phyloP scores from a whole-genome alignment of 1,139 yeast species.

The Barnettozyma hawaiiensis region DNA sequence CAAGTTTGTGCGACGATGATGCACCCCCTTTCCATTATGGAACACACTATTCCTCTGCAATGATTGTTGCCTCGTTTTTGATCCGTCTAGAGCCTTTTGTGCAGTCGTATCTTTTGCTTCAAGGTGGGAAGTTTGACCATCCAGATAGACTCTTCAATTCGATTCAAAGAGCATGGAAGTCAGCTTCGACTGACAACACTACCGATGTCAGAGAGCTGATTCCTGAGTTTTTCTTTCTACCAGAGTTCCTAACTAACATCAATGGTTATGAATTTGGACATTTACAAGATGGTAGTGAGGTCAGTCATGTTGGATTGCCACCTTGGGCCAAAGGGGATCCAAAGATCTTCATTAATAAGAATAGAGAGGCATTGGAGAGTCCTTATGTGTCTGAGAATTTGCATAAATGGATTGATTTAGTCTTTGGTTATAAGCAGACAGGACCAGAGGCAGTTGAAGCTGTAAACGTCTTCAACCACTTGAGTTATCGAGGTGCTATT shows the following conservation, averaged over 20 bases:
- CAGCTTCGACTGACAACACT: slow-evolving; percentile 72
- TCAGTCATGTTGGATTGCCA: slow-evolving; percentile 64
- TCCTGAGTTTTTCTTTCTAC: slow-evolving; percentile 78
- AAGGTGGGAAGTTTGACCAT: slow-evolving; percentile 84
- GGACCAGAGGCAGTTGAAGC: slow-evolving; percentile 62
- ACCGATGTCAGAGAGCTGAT: slow-evolving; percentile 82
- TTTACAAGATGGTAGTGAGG: slow-evolving; percentile 54
- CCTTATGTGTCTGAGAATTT: slow-evolving; percentile 69
- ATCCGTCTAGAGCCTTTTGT: slow-evolving; percentile 76
- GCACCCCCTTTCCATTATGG: slow-evolving; percentile 84
- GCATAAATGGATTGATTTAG: slow-evolving; percentile 77
- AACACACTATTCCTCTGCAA: slow-evolving; percentile 86
- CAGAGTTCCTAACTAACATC: slow-evolving; percentile 63
- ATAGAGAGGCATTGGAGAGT: slow-evolving; percentile 78
- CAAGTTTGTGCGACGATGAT: slow-evolving; percentile 44
- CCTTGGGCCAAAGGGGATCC: slow-evolving; percentile 82
- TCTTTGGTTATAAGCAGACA: slow-evolving; percentile 74
- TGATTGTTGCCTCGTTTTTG: slow-evolving; percentile 78
- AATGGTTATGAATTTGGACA: slow-evolving; percentile 65
- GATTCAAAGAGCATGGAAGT: slow-evolving; percentile 66
- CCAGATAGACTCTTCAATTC: slow-evolving; percentile 78
- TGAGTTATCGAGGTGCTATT: slow-evolving; percentile 79
- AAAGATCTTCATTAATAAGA: slow-evolving; percentile 59
- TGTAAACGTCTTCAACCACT: slow-evolving; percentile 71
- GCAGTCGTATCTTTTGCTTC: slow-evolving; percentile 67